Percentiles rank a stretch among this genome's conserved stretches.
phyloP scores from a whole-genome alignment of 140 eudicot species.

The Oenanthe javanica region DNA sequence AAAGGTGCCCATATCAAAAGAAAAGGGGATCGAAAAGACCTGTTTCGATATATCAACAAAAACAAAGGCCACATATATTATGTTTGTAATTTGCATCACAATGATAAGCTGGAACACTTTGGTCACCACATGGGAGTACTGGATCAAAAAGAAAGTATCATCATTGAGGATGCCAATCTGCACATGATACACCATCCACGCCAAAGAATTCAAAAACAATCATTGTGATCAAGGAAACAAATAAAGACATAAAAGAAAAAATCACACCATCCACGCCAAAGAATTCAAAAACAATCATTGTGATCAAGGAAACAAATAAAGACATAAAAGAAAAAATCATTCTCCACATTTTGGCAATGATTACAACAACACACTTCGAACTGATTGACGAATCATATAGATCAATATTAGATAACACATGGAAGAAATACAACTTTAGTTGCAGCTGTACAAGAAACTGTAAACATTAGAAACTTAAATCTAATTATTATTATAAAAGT shows the following conservation, averaged over 20 bases:
- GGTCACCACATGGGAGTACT: background rate
- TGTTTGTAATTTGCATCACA: background rate
- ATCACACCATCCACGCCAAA: background rate
- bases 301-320: background rate
- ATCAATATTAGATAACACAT: background rate
- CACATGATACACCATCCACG: background rate
- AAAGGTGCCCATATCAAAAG: background rate
- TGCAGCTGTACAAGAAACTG: background rate
- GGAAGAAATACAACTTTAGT: background rate
- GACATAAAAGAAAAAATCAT: background rate
- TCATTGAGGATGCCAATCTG: background rate
- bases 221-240: background rate
- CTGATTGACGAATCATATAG: background rate
- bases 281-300: background rate
- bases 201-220: background rate
- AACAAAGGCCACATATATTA: background rate
- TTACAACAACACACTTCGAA: no score
- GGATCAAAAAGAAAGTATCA: background rate
- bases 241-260: background rate
- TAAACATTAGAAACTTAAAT: background rate
- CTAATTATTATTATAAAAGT: background rate
- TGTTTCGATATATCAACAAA: background rate
- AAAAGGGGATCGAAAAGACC: background rate
- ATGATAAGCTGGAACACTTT: background rate
- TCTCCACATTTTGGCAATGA: no score